Conservation (phyloP, 495 filamentous ascomycete genomes). For the Penicillium tannophilum region DNA sequence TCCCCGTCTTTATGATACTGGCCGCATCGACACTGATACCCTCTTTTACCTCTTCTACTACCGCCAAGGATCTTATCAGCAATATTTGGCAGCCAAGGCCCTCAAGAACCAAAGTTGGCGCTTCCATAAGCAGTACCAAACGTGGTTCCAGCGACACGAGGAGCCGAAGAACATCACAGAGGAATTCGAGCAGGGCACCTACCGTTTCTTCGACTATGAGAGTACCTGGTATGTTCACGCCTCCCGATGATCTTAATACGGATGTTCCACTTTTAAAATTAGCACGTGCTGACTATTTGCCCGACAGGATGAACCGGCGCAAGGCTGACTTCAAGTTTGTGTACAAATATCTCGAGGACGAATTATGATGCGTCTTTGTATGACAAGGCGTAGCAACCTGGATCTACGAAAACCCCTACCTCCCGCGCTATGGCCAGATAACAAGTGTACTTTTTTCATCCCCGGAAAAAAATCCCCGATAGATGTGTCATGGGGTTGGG, state of each 20-base stretch:
- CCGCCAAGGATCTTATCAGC: constrained; percentile 91
- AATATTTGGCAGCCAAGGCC: constrained; percentile 94
- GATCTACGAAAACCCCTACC: background rate
- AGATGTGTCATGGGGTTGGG: constrained; percentile 12
- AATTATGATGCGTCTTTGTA: constrained; percentile 57
- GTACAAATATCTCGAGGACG: constrained; percentile 95
- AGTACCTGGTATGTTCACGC: constrained; percentile 83
- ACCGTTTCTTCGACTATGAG: constrained; percentile 99
- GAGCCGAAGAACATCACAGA: constrained; percentile 98
- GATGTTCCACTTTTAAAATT: background rate
- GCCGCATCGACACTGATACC: constrained; percentile 87
- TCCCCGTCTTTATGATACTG: constrained; percentile 72
- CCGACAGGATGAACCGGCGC: constrained; percentile 92
- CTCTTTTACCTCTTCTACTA: constrained; percentile 99
- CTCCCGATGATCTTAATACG: no score
- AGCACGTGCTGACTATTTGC: constrained; percentile 19
- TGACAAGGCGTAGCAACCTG: constrained; percentile 1
- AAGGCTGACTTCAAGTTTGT: constrained; percentile 99
- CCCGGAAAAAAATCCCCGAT: background rate
- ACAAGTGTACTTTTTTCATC: constrained; percentile 6
- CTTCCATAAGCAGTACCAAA: constrained; percentile 99
- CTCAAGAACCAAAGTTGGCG: constrained; percentile 97
- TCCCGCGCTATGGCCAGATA: constrained; percentile 1
- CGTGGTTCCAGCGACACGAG: constrained; percentile 98
- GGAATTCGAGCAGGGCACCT: constrained; percentile 97